Evolutionary conservation across 2,329 filamentous ascomycete species (phyloP).

Genomic region (Aureobasidium sp.): DNA sequence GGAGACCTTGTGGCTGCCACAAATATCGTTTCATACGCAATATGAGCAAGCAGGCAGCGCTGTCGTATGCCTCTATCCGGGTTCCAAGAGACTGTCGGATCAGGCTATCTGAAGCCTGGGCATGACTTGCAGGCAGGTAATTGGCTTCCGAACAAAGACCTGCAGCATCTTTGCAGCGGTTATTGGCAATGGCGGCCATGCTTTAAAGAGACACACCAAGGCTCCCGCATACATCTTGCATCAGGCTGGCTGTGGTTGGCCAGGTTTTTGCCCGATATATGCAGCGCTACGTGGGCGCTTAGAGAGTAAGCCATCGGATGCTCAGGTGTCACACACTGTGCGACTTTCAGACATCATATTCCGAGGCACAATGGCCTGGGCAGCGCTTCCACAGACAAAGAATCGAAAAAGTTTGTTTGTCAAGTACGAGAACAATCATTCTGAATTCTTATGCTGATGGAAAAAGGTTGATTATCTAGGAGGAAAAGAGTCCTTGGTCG

Average conservation of each 20-base stretch:
- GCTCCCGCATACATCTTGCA: not conserved
- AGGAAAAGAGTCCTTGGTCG: no score
- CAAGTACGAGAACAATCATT: no score
- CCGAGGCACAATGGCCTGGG: no score
- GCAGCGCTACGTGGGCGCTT: conserved; percentile 7
- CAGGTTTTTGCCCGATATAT: not conserved
- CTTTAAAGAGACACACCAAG: not conserved
- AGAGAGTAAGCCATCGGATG: not conserved
- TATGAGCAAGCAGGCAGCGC: not conserved
- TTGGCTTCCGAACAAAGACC: not conserved
- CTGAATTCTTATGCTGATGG: no score
- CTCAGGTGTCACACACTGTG: no score
- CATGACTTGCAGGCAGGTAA: not conserved
- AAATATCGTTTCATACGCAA: not conserved
- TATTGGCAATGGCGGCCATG: conserved; percentile 1
- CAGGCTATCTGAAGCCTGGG: not conserved
- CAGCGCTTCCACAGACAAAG: no score
- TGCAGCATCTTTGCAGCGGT: not conserved
- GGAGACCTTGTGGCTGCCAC: not conserved
- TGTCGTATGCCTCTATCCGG: not conserved
- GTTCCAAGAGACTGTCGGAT: not conserved
- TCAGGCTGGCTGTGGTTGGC: not conserved
- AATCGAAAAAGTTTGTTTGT: no score
- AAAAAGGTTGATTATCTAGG: no score
- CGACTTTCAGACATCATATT: no score